Conservation (phyloP, 805 yeast species). For the Starmerella khaoyaiensis region DNA sequence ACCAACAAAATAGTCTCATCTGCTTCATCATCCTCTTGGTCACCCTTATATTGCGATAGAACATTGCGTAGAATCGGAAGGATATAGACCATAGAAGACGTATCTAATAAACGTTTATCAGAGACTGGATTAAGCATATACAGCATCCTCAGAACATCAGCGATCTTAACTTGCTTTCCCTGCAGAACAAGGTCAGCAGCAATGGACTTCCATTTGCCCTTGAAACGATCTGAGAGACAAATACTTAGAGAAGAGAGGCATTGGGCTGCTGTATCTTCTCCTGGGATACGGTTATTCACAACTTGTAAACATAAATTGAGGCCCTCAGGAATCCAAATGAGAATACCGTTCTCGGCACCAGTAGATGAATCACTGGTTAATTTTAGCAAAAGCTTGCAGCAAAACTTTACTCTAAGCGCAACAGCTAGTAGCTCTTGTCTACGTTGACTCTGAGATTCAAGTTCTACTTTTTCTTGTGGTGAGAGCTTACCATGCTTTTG, state of each 20-base stretch:
- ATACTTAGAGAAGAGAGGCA: conserved; percentile 45
- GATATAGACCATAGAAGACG: conserved; percentile 54
- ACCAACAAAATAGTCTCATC: conserved; percentile 84
- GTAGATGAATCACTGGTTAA: conserved; percentile 34
- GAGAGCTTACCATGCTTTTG: conserved; percentile 45
- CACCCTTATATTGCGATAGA: conserved; percentile 27
- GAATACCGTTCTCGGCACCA: conserved; percentile 52
- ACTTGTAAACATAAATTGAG: conserved; percentile 38
- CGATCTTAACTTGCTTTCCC: conserved; percentile 32
- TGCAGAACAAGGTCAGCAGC: conserved; percentile 59
- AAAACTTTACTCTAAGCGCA: conserved; percentile 34
- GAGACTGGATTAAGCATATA: conserved; percentile 64
- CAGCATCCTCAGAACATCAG: conserved; percentile 49
- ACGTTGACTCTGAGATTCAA: conserved; percentile 46
- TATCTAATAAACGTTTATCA: conserved; percentile 59
- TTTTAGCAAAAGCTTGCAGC: conserved; percentile 40
- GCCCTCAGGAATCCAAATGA: conserved; percentile 62
- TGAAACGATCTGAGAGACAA: conserved; percentile 41
- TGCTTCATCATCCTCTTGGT: conserved; percentile 29
- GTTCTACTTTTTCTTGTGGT: conserved; percentile 63
- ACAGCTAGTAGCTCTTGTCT: conserved; percentile 36
- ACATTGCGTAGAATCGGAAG: conserved; percentile 63
- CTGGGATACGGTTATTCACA: conserved; percentile 32
- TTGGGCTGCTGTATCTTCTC: conserved; percentile 26
- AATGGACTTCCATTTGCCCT: conserved; percentile 31